Percentiles rank a stretch among this genome's conserved stretches.
Conservation (phyloP, 768 basidiomycete genomes). For the Suillus spraguei region DNA sequence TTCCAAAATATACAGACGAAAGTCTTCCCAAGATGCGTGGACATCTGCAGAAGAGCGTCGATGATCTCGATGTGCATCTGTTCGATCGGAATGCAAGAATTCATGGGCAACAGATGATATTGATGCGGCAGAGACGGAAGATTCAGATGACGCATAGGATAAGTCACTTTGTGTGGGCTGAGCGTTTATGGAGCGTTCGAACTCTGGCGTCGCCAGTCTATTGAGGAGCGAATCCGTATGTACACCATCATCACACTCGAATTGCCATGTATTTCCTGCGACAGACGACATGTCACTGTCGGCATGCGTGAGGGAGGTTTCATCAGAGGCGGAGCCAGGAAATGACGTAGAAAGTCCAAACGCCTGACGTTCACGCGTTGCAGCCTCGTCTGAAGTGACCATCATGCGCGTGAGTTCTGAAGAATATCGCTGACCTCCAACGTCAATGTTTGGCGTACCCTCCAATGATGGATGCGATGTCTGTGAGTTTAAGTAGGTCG, state of each 20-base stretch:
- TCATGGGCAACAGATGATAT: constrained; percentile 25
- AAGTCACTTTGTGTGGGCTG: constrained; percentile 8
- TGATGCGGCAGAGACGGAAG: constrained; percentile 17
- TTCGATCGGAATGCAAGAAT: constrained; percentile 27
- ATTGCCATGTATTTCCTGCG: constrained; percentile 42
- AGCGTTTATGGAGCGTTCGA: constrained; percentile 8
- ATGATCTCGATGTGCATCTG: constrained; percentile 15
- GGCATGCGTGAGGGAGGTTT: constrained; percentile 30
- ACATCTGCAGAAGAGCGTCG: constrained; percentile 13
- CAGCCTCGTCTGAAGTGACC: constrained; percentile 35
- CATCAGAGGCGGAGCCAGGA: constrained; percentile 8
- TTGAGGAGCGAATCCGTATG: constrained; percentile 33
- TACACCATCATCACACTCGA: constrained; percentile 33
- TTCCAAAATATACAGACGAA: constrained; percentile 23
- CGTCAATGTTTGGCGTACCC: neutral
- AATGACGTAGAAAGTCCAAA: constrained; percentile 53
- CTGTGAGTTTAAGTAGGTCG: neutral
- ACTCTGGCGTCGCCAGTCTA: constrained; percentile 10
- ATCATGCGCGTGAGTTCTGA: constrained; percentile 31
- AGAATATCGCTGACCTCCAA: constrained; percentile 22
- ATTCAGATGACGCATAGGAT: constrained; percentile 13
- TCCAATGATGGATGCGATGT: neutral
- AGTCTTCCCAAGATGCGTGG: constrained; percentile 24
- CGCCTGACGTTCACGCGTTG: constrained; percentile 49
- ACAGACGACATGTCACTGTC: constrained; percentile 54